A percentile compares a stretch with the other conserved stretches of the same genome.
Conservation (phyloP, 306 rosid genomes). For the Cicer judaicum region DNA sequence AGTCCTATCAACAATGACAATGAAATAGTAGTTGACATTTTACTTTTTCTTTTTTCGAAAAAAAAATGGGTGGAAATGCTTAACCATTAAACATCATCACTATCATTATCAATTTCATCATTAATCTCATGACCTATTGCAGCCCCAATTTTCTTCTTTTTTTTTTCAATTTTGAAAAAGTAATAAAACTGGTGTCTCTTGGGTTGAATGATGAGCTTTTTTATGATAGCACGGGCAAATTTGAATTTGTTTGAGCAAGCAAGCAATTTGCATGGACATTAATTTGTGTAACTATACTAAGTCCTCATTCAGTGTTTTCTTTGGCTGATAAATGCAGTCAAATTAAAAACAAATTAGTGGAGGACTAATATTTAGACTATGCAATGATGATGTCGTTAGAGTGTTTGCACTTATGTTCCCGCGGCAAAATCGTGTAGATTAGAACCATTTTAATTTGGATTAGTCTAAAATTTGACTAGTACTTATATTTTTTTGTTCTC, state of each 20-base stretch:
- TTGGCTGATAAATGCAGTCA: conserved; percentile 32
- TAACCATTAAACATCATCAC: conserved; percentile 5
- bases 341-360: conserved; percentile 30
- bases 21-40: too few relatives aligned
- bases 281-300: conserved; percentile 4
- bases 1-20: too few relatives aligned
- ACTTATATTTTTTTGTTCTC: neutral
- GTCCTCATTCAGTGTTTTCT: conserved; percentile 46
- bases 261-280: conserved; percentile 31
- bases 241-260: conserved; percentile 45
- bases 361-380: conserved; percentile 4
- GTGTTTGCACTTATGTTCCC: neutral
- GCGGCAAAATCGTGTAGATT: conserved; percentile 26
- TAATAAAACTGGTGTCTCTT: conserved; percentile 1
- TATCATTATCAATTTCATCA: conserved; percentile 42
- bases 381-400: conserved; percentile 39
- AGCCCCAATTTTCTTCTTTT: conserved; percentile 28
- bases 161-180: neutral
- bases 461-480: conserved; percentile 4
- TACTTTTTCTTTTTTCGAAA: too few relatives aligned
- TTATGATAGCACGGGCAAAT: neutral
- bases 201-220: conserved; percentile 15
- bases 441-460: neutral
- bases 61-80: neutral
- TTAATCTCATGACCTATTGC: conserved; percentile 10